These are phyloP conservation scores for Paraconiothyrium brasiliense DNA, from an alignment of 2,329 filamentous ascomycete genomes.

Conservation along the genomic window DNA sequence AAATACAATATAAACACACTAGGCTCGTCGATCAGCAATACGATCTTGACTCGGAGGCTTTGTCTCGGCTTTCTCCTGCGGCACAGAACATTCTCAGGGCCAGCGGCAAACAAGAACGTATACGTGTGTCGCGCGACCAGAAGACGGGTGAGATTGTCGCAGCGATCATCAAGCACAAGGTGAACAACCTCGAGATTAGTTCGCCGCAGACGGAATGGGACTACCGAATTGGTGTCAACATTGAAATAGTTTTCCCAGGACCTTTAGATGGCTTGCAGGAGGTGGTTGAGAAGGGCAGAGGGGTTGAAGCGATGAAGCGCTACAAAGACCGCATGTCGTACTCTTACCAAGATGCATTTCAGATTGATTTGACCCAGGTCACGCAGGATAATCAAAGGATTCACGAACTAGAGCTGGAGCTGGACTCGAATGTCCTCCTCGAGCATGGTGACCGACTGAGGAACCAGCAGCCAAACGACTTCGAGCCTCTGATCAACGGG, in stretches of 20 bases:
- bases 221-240: constrained; percentile 91
- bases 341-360: constrained; percentile 79
- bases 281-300: constrained; percentile 52
- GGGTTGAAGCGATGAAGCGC: constrained; percentile 62
- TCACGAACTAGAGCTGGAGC: constrained; percentile 83
- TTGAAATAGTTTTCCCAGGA: constrained; percentile 86
- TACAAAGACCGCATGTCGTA: constrained; percentile 94
- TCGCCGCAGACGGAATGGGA: constrained; percentile 82
- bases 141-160: constrained; percentile 74
- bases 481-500: constrained; percentile 74
- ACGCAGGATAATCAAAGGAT: constrained; percentile 68
- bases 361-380: constrained; percentile 93
- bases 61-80: constrained; percentile 55
- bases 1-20: constrained; percentile 82
- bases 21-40: constrained; percentile 85
- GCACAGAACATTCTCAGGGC: constrained; percentile 65
- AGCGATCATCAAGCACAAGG: constrained; percentile 90
- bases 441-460: constrained; percentile 70
- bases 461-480: constrained; percentile 56
- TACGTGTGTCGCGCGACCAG: constrained; percentile 75
- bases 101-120: constrained; percentile 31
- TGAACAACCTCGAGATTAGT: constrained; percentile 87
- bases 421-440: constrained; percentile 70
- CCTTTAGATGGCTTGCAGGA: constrained; percentile 64
- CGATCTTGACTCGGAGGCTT: constrained; percentile 62